Conservation (phyloP, 768 basidiomycete genomes). For the Amanita subjunquillea region DNA sequence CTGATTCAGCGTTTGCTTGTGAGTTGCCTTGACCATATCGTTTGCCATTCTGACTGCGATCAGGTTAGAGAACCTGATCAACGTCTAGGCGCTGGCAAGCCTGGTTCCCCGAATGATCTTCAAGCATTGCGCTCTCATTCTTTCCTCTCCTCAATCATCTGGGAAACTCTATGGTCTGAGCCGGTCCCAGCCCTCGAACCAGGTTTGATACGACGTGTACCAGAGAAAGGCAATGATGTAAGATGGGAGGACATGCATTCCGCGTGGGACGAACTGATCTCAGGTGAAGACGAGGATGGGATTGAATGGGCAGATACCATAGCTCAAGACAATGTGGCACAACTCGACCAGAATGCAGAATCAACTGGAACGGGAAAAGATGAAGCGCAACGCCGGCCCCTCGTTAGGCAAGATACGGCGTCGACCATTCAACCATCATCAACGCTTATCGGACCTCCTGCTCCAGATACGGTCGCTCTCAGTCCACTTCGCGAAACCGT, state of each 20-base stretch:
- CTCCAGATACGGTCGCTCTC: not conserved
- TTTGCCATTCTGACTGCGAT: conserved; percentile 7
- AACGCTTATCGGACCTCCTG: not conserved
- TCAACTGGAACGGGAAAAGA: not conserved
- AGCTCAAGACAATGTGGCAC: conserved; percentile 12
- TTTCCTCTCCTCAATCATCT: conserved; percentile 50
- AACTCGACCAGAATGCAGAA: not conserved
- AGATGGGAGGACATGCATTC: conserved; percentile 45
- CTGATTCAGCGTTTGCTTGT: conserved; percentile 75
- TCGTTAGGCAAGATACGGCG: conserved; percentile 9
- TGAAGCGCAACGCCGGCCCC: conserved; percentile 6
- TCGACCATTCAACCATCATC: conserved; percentile 11
- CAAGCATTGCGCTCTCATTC: conserved; percentile 45
- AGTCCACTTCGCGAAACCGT: not conserved
- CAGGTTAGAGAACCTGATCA: conserved; percentile 48
- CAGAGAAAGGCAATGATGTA: conserved; percentile 19
- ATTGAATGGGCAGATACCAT: conserved; percentile 47
- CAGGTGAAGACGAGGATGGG: conserved; percentile 26
- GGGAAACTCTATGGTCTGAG: conserved; percentile 59
- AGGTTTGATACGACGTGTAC: conserved; percentile 41
- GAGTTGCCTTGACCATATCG: conserved; percentile 11
- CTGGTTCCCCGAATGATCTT: conserved; percentile 27
- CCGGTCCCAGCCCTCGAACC: conserved; percentile 46
- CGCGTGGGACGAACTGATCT: conserved; percentile 41
- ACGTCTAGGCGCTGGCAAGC: conserved; percentile 47